Evolutionary conservation across 306 rosid species (phyloP).

Genomic region (Potentilla sterilis): DNA sequence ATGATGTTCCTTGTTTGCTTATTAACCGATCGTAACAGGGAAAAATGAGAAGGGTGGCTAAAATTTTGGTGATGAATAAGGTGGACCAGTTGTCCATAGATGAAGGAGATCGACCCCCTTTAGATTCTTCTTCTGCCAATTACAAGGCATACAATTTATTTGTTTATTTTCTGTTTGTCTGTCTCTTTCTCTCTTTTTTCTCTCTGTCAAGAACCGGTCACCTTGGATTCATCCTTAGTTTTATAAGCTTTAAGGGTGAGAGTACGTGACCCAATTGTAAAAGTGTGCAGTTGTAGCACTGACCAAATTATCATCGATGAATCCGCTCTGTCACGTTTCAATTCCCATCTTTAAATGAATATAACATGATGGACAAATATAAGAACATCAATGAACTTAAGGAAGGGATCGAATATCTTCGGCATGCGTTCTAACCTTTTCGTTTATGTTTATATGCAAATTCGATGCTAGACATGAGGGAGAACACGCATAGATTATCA

Average conservation of each 20-base stretch:
- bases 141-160: conserved; percentile 6
- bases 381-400: neutral
- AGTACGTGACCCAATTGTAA: neutral
- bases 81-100: conserved; percentile 5
- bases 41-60: neutral
- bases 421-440: neutral
- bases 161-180: conserved; percentile 22
- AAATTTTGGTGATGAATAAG: conserved; percentile 5
- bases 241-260: conserved; percentile 4
- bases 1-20: conserved; percentile 24
- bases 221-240: conserved; percentile 7
- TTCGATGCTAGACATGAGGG: neutral
- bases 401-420: neutral
- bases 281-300: neutral
- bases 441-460: neutral
- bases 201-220: conserved; percentile 10
- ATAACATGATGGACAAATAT: neutral
- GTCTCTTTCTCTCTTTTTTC: conserved; percentile 18
- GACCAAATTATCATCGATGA: neutral
- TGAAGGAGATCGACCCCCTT: conserved; percentile 27
- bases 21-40: conserved; percentile 29
- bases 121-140: conserved; percentile 45
- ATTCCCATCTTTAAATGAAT: neutral
- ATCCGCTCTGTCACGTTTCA: neutral
- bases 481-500: neutral